Evolutionary conservation across 768 basidiomycete genomes (phyloP), one percentile per base, ranked within the genome.

Genomic region (Galerina sulciceps): DNA sequence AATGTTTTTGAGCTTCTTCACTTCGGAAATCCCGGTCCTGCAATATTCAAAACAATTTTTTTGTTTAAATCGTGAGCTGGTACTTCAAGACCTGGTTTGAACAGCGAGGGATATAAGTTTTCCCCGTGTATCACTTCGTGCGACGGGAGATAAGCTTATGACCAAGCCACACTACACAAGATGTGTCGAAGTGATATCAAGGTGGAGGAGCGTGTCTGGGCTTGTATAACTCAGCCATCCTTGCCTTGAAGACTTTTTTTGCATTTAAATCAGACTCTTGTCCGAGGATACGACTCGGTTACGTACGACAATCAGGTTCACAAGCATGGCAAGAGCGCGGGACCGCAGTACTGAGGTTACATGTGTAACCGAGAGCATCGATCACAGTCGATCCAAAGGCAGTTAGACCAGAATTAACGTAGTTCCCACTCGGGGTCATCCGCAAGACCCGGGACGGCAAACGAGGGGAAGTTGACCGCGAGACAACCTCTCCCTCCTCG

Each of bases 391-490:
- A 18, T 50, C 42, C 34, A 20, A 44, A 44, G 38, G 17, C 20
- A 20, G 40, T 18, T 52, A 26, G 49, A 58, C 49, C 51, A 48
- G 34, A 47, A 31, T 22, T 17, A 43, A n/a, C 46, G 43, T 58
- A 23, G n/a, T 41, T 51, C 57, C 43, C 38, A 61, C 64, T 59
- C 60, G 50, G 60, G 55, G 58, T 48, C 58, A 59, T 51, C 50
- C 59, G 59, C 17, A 36, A 37, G 57, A 42, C 36, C 57, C 59
- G 59, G 57, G 56, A 58, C 49, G 46, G 53, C 55, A 58, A 43
- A 51, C 37, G 37, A 11, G 34, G 31, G 41, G 36, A 37, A 44
- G 17, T 40, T 48, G 41, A 44, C 52, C 43, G 18, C 36, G 20
- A 31, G 26, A 42, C 34, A 18, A 36, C 31, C 51, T 45, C 50